A percentile compares a stretch with the other conserved stretches of the same genome.
These are phyloP conservation scores for Clavispora asparagi DNA, from an alignment of 805 yeast genomes.

Conservation along the genomic window DNA sequence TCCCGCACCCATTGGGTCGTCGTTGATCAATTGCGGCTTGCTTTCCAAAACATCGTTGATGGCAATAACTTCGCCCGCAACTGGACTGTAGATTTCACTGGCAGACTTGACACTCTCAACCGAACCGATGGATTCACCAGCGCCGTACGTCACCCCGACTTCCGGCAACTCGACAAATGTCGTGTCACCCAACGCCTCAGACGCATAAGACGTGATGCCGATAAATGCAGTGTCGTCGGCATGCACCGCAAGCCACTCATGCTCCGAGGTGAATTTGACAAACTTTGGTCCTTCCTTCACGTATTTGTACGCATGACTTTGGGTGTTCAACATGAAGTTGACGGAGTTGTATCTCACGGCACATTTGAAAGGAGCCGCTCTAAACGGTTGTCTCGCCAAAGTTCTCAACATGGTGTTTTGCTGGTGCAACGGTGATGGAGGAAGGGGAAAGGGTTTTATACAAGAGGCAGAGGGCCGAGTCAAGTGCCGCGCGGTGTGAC, in stretches of 20 bases:
- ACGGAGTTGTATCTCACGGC: slow-evolving; percentile 23
- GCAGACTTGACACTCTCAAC: slow-evolving; percentile 95
- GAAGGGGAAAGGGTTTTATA: not conserved
- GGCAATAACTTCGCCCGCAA: slow-evolving; percentile 68
- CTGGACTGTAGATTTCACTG: slow-evolving; percentile 86
- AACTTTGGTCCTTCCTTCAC: slow-evolving; percentile 38
- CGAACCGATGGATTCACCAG: slow-evolving; percentile 84
- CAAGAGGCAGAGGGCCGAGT: not conserved
- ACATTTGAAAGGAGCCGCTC: slow-evolving; percentile 9
- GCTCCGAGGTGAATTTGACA: slow-evolving; percentile 77
- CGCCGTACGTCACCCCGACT: slow-evolving; percentile 51
- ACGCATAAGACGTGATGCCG: slow-evolving; percentile 92
- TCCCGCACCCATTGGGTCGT: slow-evolving; percentile 90
- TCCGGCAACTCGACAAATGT: slow-evolving; percentile 90
- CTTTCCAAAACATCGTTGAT: slow-evolving; percentile 63
- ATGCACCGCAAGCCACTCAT: slow-evolving; percentile 91
- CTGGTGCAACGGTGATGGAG: not conserved
- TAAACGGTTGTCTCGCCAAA: slow-evolving; percentile 11
- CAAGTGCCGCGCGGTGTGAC: not conserved
- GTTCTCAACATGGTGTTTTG: slow-evolving; percentile 11
- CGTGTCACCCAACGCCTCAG: slow-evolving; percentile 95
- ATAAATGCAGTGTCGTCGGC: slow-evolving; percentile 76
- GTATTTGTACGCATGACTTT: slow-evolving; percentile 36
- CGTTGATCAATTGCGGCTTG: slow-evolving; percentile 73
- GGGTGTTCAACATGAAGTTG: slow-evolving; percentile 32